Percentiles rank a stretch among this genome's conserved stretches.
Evolutionary conservation across 2,329 filamentous ascomycete species (phyloP).

Genomic region (Talaromyces sp.): DNA sequence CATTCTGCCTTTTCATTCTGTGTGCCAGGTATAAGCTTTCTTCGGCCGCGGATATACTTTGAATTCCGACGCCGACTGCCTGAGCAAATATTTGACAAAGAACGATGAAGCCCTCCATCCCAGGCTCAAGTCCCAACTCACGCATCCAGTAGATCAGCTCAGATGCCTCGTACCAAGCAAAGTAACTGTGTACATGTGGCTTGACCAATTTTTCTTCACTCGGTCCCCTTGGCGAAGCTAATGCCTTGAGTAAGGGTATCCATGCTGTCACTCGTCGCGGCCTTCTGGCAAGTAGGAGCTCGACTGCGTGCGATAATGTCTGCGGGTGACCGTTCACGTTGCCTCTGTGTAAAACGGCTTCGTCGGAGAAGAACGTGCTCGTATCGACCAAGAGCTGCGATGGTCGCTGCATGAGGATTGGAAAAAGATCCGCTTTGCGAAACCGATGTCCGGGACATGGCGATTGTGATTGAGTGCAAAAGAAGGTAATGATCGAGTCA

Average conservation of each 20-base stretch:
- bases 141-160: conserved; percentile 36
- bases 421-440: conserved; percentile 28
- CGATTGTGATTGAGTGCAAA: conserved; percentile 30
- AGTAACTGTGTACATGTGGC: conserved; percentile 29
- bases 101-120: conserved; percentile 33
- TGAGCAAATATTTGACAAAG: conserved; percentile 36
- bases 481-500: conserved; percentile 43
- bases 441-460: conserved; percentile 18
- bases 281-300: conserved; percentile 31
- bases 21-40: conserved; percentile 27
- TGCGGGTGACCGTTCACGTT: conserved; percentile 25
- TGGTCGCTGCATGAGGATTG: conserved; percentile 24
- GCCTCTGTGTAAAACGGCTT: conserved; percentile 20
- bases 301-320: conserved; percentile 36
- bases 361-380: conserved; percentile 11
- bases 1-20: conserved; percentile 19
- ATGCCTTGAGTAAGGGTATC: conserved; percentile 34
- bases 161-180: conserved; percentile 38
- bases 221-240: conserved; percentile 26
- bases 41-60: conserved; percentile 26
- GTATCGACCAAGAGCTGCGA: conserved; percentile 17
- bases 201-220: conserved; percentile 22
- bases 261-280: conserved; percentile 34
- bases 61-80: conserved; percentile 33
- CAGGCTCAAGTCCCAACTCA: conserved; percentile 28